These are phyloP conservation scores for Akanthomyces muscarius DNA, from an alignment of 2,329 filamentous ascomycete species.

Conservation along the genomic window DNA sequence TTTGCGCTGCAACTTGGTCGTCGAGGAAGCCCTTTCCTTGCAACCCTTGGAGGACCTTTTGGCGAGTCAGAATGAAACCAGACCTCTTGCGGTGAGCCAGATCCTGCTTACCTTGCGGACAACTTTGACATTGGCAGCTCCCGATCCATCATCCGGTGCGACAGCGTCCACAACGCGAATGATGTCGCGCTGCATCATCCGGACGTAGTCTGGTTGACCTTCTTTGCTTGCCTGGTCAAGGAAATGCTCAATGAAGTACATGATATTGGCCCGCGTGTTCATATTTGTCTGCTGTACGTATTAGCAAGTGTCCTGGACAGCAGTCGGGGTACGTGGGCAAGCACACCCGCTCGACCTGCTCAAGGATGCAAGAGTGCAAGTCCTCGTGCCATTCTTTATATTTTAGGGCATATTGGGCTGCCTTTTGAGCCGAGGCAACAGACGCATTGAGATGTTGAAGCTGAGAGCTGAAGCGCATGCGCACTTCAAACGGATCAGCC, in stretches of 20 bases:
- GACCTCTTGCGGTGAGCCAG: background rate
- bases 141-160: constrained; percentile 78
- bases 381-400: constrained; percentile 95
- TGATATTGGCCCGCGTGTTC: constrained; percentile 97
- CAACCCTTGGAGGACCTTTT: constrained; percentile 65
- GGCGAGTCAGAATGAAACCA: background rate
- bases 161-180: constrained; percentile 88
- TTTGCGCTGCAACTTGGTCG: constrained; percentile 69
- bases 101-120: constrained; percentile 64
- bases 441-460: constrained; percentile 89
- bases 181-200: constrained; percentile 94
- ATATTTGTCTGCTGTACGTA: constrained; percentile 66
- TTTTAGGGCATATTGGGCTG: constrained; percentile 90
- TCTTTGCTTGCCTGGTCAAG: constrained; percentile 80
- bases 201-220: constrained; percentile 74
- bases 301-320: background rate
- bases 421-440: constrained; percentile 83
- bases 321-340: background rate
- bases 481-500: constrained; percentile 92
- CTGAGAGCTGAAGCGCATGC: constrained; percentile 90
- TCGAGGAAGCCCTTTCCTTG: constrained; percentile 69
- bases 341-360: constrained; percentile 80
- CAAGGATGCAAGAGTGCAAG: constrained; percentile 92
- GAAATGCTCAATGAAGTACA: constrained; percentile 97
- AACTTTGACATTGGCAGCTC: constrained; percentile 90